Percentiles rank a stretch among this genome's conserved stretches.
These are phyloP conservation scores for Musa balbisiana DNA, from an alignment of 202 grass and related monocot species.

Conservation along the genomic window DNA sequence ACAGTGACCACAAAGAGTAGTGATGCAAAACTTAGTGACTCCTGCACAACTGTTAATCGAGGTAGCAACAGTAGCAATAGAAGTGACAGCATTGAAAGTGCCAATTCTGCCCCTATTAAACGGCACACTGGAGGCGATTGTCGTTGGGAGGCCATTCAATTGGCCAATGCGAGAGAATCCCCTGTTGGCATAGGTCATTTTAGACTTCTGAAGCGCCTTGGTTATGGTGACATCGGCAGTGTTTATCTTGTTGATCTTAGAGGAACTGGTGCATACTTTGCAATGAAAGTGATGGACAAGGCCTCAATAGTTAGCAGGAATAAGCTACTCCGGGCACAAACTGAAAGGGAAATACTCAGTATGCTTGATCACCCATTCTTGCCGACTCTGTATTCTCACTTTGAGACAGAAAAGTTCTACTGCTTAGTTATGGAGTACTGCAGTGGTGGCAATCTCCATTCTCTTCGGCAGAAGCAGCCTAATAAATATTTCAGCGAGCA, in stretches of 20 bases:
- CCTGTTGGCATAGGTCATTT: conserved; percentile 79
- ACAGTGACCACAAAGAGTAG: conserved; percentile 1
- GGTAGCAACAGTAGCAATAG: conserved; percentile 17
- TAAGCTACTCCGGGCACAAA: conserved; percentile 68
- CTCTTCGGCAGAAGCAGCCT: conserved; percentile 74
- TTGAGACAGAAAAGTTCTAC: conserved; percentile 87
- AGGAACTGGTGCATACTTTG: conserved; percentile 44
- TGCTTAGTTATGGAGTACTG: conserved; percentile 96
- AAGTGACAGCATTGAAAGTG: conserved; percentile 49
- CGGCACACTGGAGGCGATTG: conserved; percentile 56
- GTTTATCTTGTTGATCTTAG: conserved; percentile 93
- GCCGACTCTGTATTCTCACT: conserved; percentile 76
- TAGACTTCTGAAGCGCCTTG: conserved; percentile 59
- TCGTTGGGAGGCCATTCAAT: conserved; percentile 62
- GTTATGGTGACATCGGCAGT: conserved; percentile 91
- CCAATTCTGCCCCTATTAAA: conserved; percentile 26
- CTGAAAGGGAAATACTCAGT: conserved; percentile 77
- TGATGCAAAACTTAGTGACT: conserved; percentile 4
- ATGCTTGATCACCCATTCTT: conserved; percentile 84
- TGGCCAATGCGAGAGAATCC: conserved; percentile 34
- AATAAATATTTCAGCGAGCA: conserved; percentile 70
- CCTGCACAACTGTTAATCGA: neutral
- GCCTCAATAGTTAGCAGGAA: conserved; percentile 54
- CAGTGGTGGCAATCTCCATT: conserved; percentile 89
- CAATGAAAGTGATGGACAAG: conserved; percentile 98